Conservation (phyloP, 176 grass and related monocot genomes). For the Carex myosuroides region DNA sequence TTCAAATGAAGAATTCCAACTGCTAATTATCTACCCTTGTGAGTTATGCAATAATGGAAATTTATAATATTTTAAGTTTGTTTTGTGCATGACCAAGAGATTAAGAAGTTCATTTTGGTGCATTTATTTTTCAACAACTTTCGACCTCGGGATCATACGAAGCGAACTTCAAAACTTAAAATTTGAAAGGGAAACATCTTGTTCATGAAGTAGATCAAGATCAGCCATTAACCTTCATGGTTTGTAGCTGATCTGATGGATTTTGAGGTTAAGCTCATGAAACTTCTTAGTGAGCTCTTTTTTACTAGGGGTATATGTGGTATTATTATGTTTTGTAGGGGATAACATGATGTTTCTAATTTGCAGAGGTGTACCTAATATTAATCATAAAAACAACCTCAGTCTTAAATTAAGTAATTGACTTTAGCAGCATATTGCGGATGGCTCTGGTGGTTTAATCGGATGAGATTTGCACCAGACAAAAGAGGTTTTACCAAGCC, state of each 20-base stretch:
- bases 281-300: background rate
- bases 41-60: background rate
- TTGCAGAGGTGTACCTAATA: background rate
- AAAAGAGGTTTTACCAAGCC: background rate
- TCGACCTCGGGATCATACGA: background rate
- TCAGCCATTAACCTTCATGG: background rate
- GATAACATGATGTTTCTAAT: background rate
- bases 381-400: constrained; percentile 9
- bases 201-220: no score
- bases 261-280: background rate
- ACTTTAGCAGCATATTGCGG: background rate
- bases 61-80: background rate
- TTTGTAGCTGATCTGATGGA: background rate
- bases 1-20: background rate
- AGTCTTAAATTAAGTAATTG: background rate
- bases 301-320: background rate
- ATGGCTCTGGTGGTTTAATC: background rate
- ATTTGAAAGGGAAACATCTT: background rate
- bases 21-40: background rate
- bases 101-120: background rate
- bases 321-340: background rate
- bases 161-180: background rate
- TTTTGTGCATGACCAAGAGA: background rate
- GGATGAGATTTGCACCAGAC: background rate
- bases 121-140: background rate